Evolutionary conservation across 2,329 filamentous ascomycete species (phyloP), one percentile per base, ranked within the genome.

Genomic region (Neofusicoccum umdonicola): DNA sequence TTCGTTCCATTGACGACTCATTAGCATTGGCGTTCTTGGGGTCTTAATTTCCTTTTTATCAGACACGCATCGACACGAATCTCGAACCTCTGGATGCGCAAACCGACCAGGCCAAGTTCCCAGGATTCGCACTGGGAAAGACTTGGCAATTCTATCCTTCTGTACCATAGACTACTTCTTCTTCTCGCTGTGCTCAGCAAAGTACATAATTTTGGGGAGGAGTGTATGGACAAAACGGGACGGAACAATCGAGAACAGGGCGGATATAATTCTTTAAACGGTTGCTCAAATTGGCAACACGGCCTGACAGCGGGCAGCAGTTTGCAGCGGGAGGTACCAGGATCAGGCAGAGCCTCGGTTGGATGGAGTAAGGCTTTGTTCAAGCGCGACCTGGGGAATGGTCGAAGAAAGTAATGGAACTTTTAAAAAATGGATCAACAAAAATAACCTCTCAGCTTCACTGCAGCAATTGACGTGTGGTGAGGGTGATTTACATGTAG

Each of bases 21-120:
- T 62, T 65, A 63, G 64, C 64, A 65, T 63, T 57, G 64, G 64
- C 64, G 64, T 65, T 64, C 7, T 60, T 13, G 39, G 54, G 47
- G 51, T 63, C 19, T 44, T 45, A 35, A 12, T 44, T 60, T 19
- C 27, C 51, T 51, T 54, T 15, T 35, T 19, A n/a, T 41, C 42
- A 64, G 39, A 51, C 19, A 56, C 39, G 42, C 50, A 41, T 57
- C 62, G 62, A 64, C 17, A 62, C 47, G 45, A 50, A 50, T 64
- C 31, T 39, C 44, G 42, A 47, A 9, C 35, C 13, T 41, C 44
- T 48, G 51, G 62, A 56, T 57, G 52, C 57, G 39, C 62, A 62
- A 62, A 47, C 44, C 50, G n/a, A 61, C 34, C 19, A 45, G 57
- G 35, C 35, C 50, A 64, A 44, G 35, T 41, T 17, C 44, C 56